phyloP scores from a whole-genome alignment of 306 rosid genomes.

The Cicer cuneatum region DNA sequence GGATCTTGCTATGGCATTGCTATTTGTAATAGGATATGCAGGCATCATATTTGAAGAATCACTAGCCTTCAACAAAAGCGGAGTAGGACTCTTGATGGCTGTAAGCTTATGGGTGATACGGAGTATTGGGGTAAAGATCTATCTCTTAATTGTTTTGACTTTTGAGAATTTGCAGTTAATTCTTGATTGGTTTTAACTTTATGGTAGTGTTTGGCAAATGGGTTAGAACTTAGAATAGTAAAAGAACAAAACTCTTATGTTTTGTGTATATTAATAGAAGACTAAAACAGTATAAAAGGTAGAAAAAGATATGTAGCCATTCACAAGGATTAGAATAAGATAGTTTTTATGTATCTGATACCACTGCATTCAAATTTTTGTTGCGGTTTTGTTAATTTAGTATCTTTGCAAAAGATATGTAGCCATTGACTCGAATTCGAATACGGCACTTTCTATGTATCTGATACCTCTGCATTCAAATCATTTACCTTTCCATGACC shows the following conservation, averaged over 20 bases:
- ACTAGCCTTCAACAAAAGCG: slow-evolving; percentile 93
- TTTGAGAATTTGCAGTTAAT: slow-evolving; percentile 32
- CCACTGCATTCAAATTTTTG: not conserved
- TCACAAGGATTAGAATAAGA: too few relatives aligned
- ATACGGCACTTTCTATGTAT: slow-evolving; percentile 15
- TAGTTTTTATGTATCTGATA: too few relatives aligned
- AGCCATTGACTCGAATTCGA: slow-evolving; percentile 5
- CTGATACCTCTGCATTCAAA: slow-evolving; percentile 1
- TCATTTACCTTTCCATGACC: not conserved
- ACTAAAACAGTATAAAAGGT: slow-evolving; percentile 6
- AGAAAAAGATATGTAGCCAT: not conserved
- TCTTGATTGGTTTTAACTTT: slow-evolving; percentile 8
- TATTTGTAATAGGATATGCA: slow-evolving; percentile 89
- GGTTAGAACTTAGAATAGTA: not conserved
- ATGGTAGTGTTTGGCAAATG: not conserved
- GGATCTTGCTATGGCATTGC: slow-evolving; percentile 94
- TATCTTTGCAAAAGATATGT: slow-evolving; percentile 23
- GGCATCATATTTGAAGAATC: slow-evolving; percentile 98
- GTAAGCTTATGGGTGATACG: slow-evolving; percentile 92
- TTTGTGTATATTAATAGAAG: not conserved
- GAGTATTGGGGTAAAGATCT: slow-evolving; percentile 81
- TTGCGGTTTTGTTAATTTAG: slow-evolving; percentile 2
- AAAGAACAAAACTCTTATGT: not conserved
- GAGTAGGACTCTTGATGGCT: slow-evolving; percentile 97
- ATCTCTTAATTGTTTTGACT: slow-evolving; percentile 17